A percentile compares a stretch with the other conserved stretches of the same genome.
phyloP scores from a whole-genome alignment of 257 asterid species.

The Coffea eugenioides region DNA sequence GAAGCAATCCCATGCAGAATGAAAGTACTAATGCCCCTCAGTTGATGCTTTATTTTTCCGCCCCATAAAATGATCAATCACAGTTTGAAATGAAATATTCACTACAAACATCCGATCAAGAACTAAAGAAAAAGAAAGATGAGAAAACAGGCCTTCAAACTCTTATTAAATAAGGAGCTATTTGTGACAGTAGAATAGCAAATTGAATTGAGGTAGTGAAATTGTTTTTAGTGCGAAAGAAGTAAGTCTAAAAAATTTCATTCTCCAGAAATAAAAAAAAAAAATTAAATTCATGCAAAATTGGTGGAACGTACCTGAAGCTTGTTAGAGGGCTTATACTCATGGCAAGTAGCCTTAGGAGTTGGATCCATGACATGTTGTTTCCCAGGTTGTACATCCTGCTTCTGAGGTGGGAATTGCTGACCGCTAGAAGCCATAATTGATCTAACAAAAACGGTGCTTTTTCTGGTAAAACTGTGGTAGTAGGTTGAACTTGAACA shows the following conservation, averaged over 20 bases:
- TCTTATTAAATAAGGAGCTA: too few species aligned
- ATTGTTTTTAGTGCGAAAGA: too few species aligned
- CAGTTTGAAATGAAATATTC: too few species aligned
- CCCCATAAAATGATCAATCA: background rate
- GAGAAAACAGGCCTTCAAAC: too few species aligned
- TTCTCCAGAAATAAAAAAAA: background rate
- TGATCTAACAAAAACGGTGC: slow-evolving; percentile 6
- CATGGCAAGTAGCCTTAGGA: slow-evolving; percentile 34
- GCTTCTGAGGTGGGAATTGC: slow-evolving; percentile 64
- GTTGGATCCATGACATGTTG: slow-evolving; percentile 74
- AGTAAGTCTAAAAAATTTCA: background rate
- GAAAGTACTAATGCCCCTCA: background rate
- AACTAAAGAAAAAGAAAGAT: too few species aligned
- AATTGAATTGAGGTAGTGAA: too few species aligned
- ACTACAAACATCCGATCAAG: background rate
- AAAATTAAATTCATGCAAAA: background rate
- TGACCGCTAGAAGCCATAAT: slow-evolving; percentile 55
- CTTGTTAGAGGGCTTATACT: slow-evolving; percentile 64
- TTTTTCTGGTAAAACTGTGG: background rate
- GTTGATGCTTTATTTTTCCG: background rate
- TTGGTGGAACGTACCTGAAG: slow-evolving; percentile 34
- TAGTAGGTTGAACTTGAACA: background rate
- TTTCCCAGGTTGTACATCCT: slow-evolving; percentile 73
- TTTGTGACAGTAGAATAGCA: too few species aligned
- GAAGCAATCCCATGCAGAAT: background rate